Base-by-base conservation (phyloP, 176 grass and related monocot genomes). In the Poa annua region DNA sequence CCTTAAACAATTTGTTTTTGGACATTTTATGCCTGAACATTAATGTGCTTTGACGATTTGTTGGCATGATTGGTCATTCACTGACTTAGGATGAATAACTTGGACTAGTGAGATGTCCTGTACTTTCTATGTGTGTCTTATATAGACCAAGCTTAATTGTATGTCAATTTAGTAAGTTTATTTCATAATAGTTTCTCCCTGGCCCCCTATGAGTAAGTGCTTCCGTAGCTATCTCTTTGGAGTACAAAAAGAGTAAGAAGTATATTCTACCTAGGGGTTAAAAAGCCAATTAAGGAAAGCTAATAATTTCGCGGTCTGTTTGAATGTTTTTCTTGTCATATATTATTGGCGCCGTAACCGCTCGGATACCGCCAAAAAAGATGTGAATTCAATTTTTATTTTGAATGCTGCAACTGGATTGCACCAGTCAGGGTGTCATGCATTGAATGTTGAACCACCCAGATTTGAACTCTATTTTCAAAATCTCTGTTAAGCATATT, bases 111-210 rank as follows among this genome's bases (percentile, higher is more conserved):
- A 54, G n/a, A 83, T 34, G 76, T 13, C 61, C 62, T 79, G 2
- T 64, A 79, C 55, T 42, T 57, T 61, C 14, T 5, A 24, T 57
- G 4, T 11, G 17, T 52, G 49, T 60, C 84, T 57, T 69, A 32
- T 60, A 69, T 65, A 32, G 61, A 32, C 16, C 8, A 11, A 64
- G 39, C 47, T 50, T 7, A 81, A 38, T 26, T 76, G n/a, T 36
- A 14, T 38, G 41, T 36, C 45, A 21, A 87, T 83, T 48, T n/a
- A 11, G 6, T 82, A 60, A 5, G 17, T 76, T 87, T 20, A 4
- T 52, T 11, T 22, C 17, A 16, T 44, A 86, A 77, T 34, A 51
- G 48, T 51, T 53, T 54, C 52, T 60, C 13, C 4, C 0, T 25
- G 24, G 7, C 42, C 36, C 33, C 49, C 34, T 19, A 55, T 70